Percentiles rank a stretch among this genome's conserved stretches.
These are phyloP conservation scores for Apophysomyces elegans DNA, from an alignment of 371 early-diverging fungal genomes.

Conservation along the genomic window DNA sequence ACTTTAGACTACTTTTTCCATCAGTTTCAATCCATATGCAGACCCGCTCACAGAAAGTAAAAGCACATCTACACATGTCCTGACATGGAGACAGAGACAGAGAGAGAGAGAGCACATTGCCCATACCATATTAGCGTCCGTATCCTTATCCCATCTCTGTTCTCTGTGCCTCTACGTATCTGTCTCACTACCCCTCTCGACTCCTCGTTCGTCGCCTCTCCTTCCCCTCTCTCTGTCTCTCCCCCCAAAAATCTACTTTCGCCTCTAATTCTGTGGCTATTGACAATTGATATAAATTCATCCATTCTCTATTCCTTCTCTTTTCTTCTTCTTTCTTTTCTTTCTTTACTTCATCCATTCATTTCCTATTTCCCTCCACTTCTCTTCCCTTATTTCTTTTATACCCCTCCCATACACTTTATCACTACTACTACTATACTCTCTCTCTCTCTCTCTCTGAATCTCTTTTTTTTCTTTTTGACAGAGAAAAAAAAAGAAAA, in stretches of 20 bases:
- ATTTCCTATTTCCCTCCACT: neutral
- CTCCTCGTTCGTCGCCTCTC: too few relatives aligned
- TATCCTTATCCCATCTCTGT: too few relatives aligned
- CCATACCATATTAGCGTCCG: too few relatives aligned
- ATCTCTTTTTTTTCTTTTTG: neutral
- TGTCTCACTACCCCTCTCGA: too few relatives aligned
- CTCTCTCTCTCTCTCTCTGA: neutral
- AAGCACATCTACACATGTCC: neutral
- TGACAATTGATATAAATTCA: slow-evolving; percentile 2
- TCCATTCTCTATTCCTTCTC: neutral
- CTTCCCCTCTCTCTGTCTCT: too few relatives aligned
- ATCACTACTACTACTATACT: neutral
- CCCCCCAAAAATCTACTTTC: too few relatives aligned
- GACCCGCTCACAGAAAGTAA: too few relatives aligned
- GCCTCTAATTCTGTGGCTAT: neutral
- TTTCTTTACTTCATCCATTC: slow-evolving; percentile 5
- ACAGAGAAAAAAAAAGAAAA: neutral
- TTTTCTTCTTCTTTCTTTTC: neutral
- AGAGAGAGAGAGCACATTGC: too few relatives aligned
- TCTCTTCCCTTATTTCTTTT: neutral
- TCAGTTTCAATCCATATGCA: too few relatives aligned
- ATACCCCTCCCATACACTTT: neutral
- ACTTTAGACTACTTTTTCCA: too few relatives aligned
- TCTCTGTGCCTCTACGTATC: too few relatives aligned
- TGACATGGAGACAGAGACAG: too few relatives aligned